Conservation (phyloP, 441 rosid species). For the Erodium texanum region DNA sequence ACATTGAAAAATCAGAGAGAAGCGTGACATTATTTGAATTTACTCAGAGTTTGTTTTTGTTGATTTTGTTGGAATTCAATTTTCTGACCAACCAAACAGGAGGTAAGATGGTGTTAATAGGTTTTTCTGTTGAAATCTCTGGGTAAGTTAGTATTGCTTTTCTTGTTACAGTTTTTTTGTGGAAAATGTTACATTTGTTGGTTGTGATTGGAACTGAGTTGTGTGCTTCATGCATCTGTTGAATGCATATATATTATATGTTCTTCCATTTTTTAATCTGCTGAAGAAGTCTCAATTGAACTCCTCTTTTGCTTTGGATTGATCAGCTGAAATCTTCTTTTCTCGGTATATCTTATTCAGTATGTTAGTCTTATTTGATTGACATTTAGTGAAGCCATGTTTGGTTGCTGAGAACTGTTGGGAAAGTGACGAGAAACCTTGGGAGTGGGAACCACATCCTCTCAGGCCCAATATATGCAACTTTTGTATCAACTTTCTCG, state of each 20-base stretch:
- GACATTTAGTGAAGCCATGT: not conserved
- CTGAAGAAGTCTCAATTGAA: not conserved
- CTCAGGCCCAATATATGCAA: not conserved
- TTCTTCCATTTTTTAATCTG: not conserved
- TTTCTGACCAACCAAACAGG: conserved; percentile 2
- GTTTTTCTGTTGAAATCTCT: not conserved
- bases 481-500: not conserved
- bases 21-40: not conserved
- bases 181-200: too few relatives aligned
- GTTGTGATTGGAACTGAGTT: not conserved
- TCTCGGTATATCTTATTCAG: not conserved
- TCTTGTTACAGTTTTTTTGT: not conserved
- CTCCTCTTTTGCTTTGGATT: not conserved
- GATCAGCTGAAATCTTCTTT: not conserved
- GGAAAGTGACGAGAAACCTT: not conserved
- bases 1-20: too few relatives aligned
- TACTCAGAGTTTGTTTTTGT: not conserved
- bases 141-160: not conserved
- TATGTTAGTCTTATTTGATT: not conserved
- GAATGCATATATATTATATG: not conserved
- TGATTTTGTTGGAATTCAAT: not conserved
- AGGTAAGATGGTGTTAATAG: not conserved
- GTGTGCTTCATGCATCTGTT: not conserved
- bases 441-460: too few relatives aligned
- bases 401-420: conserved; percentile 7